A percentile compares a stretch with the other conserved stretches of the same genome.
Evolutionary conservation across 179 eudicot genomes (phyloP).

Genomic region (Beta macrorhiza): DNA sequence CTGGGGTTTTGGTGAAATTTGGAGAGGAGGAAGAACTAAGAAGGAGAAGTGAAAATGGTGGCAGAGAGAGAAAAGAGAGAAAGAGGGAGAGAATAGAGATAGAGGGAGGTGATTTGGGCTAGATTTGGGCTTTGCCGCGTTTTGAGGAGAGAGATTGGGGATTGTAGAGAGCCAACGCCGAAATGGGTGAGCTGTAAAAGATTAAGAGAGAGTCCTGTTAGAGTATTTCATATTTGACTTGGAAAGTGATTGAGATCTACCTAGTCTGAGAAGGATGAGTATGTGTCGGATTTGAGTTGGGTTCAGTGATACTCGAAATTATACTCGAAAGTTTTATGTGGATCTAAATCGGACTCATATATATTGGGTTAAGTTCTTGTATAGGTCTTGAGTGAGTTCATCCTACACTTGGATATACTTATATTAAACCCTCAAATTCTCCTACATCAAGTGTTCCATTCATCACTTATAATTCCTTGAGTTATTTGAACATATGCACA

Average conservation of each 20-base stretch:
- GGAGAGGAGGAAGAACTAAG: constrained; percentile 5
- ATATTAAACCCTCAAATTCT: too few relatives aligned
- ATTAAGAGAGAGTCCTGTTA: not conserved
- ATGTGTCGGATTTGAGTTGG: too few relatives aligned
- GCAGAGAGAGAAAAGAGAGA: constrained; percentile 19
- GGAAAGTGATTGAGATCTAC: not conserved
- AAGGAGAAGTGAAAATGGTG: constrained; percentile 21
- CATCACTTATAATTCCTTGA: too few relatives aligned
- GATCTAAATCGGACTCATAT: too few relatives aligned
- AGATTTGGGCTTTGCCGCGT: constrained; percentile 29
- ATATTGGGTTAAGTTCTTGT: too few relatives aligned
- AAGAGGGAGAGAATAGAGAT: not conserved
- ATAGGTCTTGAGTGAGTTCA: too few relatives aligned
- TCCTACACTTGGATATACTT: too few relatives aligned
- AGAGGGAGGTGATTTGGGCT: constrained; percentile 13
- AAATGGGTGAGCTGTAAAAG: not conserved
- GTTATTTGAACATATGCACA: too few relatives aligned
- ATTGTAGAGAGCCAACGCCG: not conserved
- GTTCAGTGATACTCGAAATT: too few relatives aligned
- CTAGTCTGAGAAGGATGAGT: too few relatives aligned
- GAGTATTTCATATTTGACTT: not conserved
- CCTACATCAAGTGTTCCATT: too few relatives aligned
- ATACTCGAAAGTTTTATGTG: too few relatives aligned
- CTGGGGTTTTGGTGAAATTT: constrained; percentile 16
- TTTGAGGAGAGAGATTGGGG: not conserved